Evolutionary conservation across 2,329 filamentous ascomycete genomes (phyloP).

Genomic region (Exophiala viscosa): DNA sequence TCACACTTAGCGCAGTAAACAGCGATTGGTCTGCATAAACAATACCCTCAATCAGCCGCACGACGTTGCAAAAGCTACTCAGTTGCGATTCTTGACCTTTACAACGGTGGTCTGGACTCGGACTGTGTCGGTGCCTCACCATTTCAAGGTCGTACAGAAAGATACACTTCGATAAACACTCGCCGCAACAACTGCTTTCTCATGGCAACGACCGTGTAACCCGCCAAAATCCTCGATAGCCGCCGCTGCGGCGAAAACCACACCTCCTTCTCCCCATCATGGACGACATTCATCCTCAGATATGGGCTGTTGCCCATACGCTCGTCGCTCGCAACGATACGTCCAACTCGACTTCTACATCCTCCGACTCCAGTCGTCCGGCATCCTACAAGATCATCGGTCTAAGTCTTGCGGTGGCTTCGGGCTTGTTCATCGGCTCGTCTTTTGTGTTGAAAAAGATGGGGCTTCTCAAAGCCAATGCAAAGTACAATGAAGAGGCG

Average conservation of each 20-base stretch:
- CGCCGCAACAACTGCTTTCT: not conserved
- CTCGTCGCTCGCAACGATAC: conserved; percentile 26
- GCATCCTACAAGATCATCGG: conserved; percentile 78
- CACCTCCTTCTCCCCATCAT: conserved; percentile 6
- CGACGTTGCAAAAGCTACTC: not conserved
- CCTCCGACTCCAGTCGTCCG: conserved; percentile 40
- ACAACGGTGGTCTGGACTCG: no score
- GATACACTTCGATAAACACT: not conserved
- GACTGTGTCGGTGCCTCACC: no score
- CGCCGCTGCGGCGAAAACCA: conserved; percentile 2
- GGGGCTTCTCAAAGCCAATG: conserved; percentile 84
- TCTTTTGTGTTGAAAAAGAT: conserved; percentile 97
- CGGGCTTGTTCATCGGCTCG: conserved; percentile 85
- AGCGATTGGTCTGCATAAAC: not conserved
- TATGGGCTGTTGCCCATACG: conserved; percentile 26
- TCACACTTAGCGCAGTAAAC: not conserved
- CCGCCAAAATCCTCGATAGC: not conserved
- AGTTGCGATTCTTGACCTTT: no score
- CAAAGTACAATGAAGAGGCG: conserved; percentile 92
- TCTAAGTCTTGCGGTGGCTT: conserved; percentile 77
- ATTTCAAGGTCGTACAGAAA: no score
- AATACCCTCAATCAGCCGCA: not conserved
- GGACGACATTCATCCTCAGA: conserved; percentile 20
- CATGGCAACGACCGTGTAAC: conserved; percentile 14
- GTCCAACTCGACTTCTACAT: conserved; percentile 16